Evolutionary conservation across 2,329 filamentous ascomycete genomes (phyloP), one percentile per base, ranked within the genome.

Genomic region (Pseudogymnoascus sp.): DNA sequence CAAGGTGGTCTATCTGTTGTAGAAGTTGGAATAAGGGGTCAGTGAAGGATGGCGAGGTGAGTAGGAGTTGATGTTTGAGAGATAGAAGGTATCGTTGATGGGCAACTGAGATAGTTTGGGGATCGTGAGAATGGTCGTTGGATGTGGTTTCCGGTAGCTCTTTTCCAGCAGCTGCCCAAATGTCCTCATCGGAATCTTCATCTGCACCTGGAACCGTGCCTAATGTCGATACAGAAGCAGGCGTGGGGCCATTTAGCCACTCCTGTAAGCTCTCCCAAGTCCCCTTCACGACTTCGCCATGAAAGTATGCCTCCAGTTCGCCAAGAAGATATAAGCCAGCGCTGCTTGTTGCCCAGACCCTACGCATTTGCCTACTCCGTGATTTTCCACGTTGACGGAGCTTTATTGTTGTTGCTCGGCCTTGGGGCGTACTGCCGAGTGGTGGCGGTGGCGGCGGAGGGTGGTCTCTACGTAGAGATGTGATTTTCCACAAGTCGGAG

Each of bases 271-370:
- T 86, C 14, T 87, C 83, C 85, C 92, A 97, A 1, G 91, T 86
- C 33, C 87, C 86, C 64, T 87, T 84, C 12, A 97, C 87, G 5
- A 97, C 87, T 71, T 96, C 92, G 1, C 90, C 91, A 73, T 97
- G 93, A 49, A 97, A 85, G 69, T 96, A 97, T 2, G 86, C 86
- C 67, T 93, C 89, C 12, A 91, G 88, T 72, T 97, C 92, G 0
- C 90, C 91, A 3, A 97, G 80, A 68, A 97, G 89, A 76, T 96
- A 97, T 3, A 96, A 84, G 1, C 91, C 88, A 2, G 92, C 90
- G 70, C 90, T 92, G 68, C 89, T 88, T 0, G 91, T 95, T 0
- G 92, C 93, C 94, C 94, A 99, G 0, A 93, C 84, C 66, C 86
- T 88, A 14, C 94, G 85, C 81, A 96, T 89, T 0, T 84, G 82